These are phyloP conservation scores for Sphagnum contortum DNA, from an alignment of 225 moss, liverwort and hornwort genomes.

Conservation along the genomic window DNA sequence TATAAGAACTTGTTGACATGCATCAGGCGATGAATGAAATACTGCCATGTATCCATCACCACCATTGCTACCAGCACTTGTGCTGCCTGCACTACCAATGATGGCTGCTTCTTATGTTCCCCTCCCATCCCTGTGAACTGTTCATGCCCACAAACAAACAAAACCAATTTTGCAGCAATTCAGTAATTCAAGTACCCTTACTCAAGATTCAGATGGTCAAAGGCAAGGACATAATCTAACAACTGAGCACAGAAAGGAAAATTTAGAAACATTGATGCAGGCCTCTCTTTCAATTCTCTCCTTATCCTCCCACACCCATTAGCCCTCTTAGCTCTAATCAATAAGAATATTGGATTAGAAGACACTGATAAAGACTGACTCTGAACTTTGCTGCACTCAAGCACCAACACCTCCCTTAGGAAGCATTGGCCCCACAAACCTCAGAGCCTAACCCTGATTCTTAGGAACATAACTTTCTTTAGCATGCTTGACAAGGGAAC, in stretches of 20 bases:
- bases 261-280: too few species aligned
- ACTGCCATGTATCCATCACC: conserved; percentile 97
- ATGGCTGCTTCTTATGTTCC: conserved; percentile 39
- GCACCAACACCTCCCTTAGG: too few species aligned
- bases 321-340: too few species aligned
- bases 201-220: background rate
- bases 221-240: background rate
- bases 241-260: background rate
- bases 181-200: background rate
- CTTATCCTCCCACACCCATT: too few species aligned
- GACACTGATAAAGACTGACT: too few species aligned
- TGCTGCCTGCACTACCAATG: conserved; percentile 21
- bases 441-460: too few species aligned
- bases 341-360: too few species aligned
- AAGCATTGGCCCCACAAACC: too few species aligned
- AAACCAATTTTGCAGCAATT: background rate
- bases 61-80: conserved; percentile 76
- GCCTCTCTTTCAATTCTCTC: too few species aligned
- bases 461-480: too few species aligned
- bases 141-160: conserved; percentile 1
- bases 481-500: too few species aligned
- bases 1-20: conserved; percentile 86
- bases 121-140: conserved; percentile 52
- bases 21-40: conserved; percentile 83
- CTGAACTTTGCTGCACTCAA: too few species aligned